Conservation (phyloP, 805 yeast species). For the Tetrapisispora iriomotensis region DNA sequence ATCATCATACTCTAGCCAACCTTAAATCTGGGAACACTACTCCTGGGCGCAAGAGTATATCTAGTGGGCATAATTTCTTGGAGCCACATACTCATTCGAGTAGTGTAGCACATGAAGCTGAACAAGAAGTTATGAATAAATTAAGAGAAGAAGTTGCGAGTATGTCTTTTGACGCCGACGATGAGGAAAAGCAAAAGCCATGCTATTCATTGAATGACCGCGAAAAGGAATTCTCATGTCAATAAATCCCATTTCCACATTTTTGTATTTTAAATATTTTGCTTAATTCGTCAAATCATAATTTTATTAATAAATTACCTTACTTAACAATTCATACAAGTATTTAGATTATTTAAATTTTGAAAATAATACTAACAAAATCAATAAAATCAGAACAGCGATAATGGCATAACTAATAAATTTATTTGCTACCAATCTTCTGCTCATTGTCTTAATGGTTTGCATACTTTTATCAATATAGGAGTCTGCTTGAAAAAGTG, state of each 20-base stretch:
- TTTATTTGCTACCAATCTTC: slow-evolving; percentile 86
- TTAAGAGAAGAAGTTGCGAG: neutral
- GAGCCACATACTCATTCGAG: neutral
- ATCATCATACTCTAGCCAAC: slow-evolving; percentile 17
- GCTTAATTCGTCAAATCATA: neutral
- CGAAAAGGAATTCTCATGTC: slow-evolving; percentile 4
- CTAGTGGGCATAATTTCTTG: neutral
- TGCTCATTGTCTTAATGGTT: slow-evolving; percentile 83
- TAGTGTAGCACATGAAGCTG: slow-evolving; percentile 1
- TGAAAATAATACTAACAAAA: slow-evolving; percentile 71
- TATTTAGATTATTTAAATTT: slow-evolving; percentile 48
- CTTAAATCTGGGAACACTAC: neutral
- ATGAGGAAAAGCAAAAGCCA: neutral
- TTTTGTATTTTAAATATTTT: neutral
- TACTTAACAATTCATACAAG: neutral
- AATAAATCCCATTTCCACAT: neutral
- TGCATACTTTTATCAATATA: slow-evolving; percentile 84
- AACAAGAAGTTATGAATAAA: neutral
- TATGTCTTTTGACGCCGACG: slow-evolving; percentile 1
- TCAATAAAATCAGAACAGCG: slow-evolving; percentile 72
- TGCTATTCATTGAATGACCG: neutral
- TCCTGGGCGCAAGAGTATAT: neutral
- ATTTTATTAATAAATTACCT: no score
- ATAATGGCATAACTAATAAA: slow-evolving; percentile 86
- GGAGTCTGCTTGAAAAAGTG: slow-evolving; percentile 80